Conservation (phyloP, 2,329 filamentous ascomycete genomes). For the Colletotrichum euphorbiae region DNA sequence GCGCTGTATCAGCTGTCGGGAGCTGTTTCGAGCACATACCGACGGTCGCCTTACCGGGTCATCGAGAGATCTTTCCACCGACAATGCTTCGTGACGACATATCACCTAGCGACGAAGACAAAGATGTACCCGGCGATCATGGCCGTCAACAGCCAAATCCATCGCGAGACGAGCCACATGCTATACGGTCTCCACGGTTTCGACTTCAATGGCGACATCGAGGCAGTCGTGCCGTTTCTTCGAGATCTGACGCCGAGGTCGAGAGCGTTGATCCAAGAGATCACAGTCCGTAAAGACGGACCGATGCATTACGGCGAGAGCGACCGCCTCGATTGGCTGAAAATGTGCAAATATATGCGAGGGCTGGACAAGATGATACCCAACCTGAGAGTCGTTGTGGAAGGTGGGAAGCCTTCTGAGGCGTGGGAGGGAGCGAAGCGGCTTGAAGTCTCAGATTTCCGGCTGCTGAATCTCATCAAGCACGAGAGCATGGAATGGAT, state of each 20-base stretch:
- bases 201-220: slow-evolving; percentile 69
- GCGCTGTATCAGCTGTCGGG: slow-evolving; percentile 41
- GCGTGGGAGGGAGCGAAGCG: slow-evolving; percentile 62
- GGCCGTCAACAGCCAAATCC: slow-evolving; percentile 58
- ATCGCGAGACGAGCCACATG: slow-evolving; percentile 66
- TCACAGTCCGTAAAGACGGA: slow-evolving; percentile 67
- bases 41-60: slow-evolving; percentile 55
- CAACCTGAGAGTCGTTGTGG: slow-evolving; percentile 62
- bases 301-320: slow-evolving; percentile 64
- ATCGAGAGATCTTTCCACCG: slow-evolving; percentile 54
- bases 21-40: slow-evolving; percentile 25
- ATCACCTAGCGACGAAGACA: slow-evolving; percentile 58
- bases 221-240: slow-evolving; percentile 71
- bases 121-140: slow-evolving; percentile 59
- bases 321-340: slow-evolving; percentile 58
- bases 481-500: slow-evolving; percentile 69
- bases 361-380: slow-evolving; percentile 53
- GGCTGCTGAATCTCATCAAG: slow-evolving; percentile 55
- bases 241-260: slow-evolving; percentile 64
- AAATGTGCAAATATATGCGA: slow-evolving; percentile 59
- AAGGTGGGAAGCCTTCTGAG: slow-evolving; percentile 65
- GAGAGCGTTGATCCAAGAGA: slow-evolving; percentile 58
- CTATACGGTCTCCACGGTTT: slow-evolving; percentile 69
- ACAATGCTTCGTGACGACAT: slow-evolving; percentile 64
- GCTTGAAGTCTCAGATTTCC: slow-evolving; percentile 60